Evolutionary conservation across 192 early-diverging fungal species (phyloP), one percentile per base, ranked within the genome.

Genomic region (Coemansia sp.): DNA sequence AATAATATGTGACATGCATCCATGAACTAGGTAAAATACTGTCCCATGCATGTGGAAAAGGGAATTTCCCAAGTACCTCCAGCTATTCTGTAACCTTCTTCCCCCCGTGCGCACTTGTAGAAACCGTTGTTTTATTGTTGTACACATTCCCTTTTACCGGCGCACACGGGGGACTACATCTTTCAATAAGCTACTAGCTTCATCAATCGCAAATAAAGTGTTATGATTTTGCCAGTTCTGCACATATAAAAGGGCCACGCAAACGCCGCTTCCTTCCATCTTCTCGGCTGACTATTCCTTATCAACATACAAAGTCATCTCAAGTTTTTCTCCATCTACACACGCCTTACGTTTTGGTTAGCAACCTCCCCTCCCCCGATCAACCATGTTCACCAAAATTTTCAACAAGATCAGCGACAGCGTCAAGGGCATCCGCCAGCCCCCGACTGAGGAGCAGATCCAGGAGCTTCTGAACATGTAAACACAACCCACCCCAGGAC

Each of bases 381-480:
- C 20, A 55, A 70, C 47, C 34, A 73, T 73, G 71, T 63, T 73
- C 28, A 28, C 25, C 48, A 73, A 58, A 33, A 22, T 67, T 29
- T 62, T 63, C 60, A 50, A 45, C 20, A 30, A 65, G 27, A 57
- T 73, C 42, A 8, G 25, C 6, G 1, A 25, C 20, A 7, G 7
- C 19, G 44, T 37, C 54, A 63, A 59, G 36, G 55, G 54, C 60
- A 63, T 48, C 47, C 41, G 56, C 19, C 59, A 65, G 23, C 70
- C 64, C 13, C 70, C 70, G 13, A 66, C 59, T 37, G 22, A 31
- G 0, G 64, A 72, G 34, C 70, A 72, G 54, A 57, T 72, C 29
- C 50, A 72, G 9, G 55, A 65, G 36, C 22, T 72, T 55, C 34
- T 72, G 20, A 52, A 61, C 19, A 62, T 72, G 29, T 72, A 62